Conservation (phyloP, 225 moss, liverwort and hornwort genomes). For the Marchantia paleacea region DNA sequence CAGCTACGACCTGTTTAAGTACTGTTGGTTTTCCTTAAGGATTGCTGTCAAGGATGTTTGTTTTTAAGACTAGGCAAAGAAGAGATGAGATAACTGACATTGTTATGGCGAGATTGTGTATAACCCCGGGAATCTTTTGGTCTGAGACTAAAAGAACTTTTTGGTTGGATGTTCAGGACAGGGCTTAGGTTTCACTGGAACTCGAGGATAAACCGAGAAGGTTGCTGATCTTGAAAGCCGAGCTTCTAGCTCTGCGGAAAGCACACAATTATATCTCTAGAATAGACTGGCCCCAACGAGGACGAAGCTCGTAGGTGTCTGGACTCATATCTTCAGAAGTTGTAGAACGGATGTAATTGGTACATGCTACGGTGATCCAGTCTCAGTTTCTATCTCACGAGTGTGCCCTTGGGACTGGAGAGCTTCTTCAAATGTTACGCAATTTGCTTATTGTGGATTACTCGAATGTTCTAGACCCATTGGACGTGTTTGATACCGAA, state of each 20-base stretch:
- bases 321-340: not conserved
- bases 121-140: not conserved
- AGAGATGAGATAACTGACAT: not conserved
- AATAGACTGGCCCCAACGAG: not conserved
- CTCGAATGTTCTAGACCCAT: too few relatives aligned
- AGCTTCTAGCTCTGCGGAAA: not conserved
- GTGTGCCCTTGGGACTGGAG: not conserved
- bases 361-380: not conserved
- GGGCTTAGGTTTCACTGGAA: not conserved
- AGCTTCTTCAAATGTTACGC: not conserved
- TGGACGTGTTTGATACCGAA: too few relatives aligned
- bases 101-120: not conserved
- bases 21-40: not conserved
- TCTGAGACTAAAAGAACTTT: not conserved
- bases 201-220: not conserved
- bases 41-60: too few relatives aligned
- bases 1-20: not conserved
- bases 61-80: not conserved
- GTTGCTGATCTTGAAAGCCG: not conserved
- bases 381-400: not conserved
- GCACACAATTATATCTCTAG: not conserved
- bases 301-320: not conserved
- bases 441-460: not conserved
- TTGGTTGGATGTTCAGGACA: not conserved
- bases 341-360: not conserved